Evolutionary conservation across 2,329 filamentous ascomycete genomes (phyloP), one percentile per base, ranked within the genome.

Genomic region (Didymella pinodella): DNA sequence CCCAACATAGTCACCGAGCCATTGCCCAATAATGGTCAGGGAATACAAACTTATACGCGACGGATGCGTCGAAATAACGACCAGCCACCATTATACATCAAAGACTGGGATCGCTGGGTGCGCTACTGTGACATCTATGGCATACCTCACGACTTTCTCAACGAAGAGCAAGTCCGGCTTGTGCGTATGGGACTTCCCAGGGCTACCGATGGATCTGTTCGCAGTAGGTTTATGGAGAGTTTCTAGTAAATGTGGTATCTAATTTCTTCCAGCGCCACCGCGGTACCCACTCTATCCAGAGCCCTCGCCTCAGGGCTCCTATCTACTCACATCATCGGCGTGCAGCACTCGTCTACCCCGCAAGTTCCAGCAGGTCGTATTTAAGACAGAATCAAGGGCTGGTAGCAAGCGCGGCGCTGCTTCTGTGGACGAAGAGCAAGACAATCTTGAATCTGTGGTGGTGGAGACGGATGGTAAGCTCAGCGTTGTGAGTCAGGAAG

Each of bases 1-100:
- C 72, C 71, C 1, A 60, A 73, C 22, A 68, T 74, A 11, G 67
- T 74, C 18, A 72, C 70, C 2, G 67, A 71, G 28, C 50, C 41
- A 2, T 51, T 74, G 1, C 66, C 67, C 0, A 31, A 34, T 16
- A 10, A 22, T 3, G 10, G 22, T 0, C 7, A 20, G 4, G 57
- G 54, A 2, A 36, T 45, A 4, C 52, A 60, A 11, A 41, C 64
- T 7, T 67, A 62, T 38, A 74, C 70, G 12, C 69, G 72, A 2
- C 62, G 71, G 1, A 66, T 70, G 61, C 58, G 72, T 8, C 31
- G 46, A 3, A 10, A 26, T 1, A 41, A 29, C 10, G 71, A 74
- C 49, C 51, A 50, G 14, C 34, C 57, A 22, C 53, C 70, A 5
- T 8, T 25, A 5, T 71, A 65, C 34, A 68, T 74, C 53, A 67